Conservation (phyloP, 2,329 filamentous ascomycete genomes). For the Xylariaceae sp. region DNA sequence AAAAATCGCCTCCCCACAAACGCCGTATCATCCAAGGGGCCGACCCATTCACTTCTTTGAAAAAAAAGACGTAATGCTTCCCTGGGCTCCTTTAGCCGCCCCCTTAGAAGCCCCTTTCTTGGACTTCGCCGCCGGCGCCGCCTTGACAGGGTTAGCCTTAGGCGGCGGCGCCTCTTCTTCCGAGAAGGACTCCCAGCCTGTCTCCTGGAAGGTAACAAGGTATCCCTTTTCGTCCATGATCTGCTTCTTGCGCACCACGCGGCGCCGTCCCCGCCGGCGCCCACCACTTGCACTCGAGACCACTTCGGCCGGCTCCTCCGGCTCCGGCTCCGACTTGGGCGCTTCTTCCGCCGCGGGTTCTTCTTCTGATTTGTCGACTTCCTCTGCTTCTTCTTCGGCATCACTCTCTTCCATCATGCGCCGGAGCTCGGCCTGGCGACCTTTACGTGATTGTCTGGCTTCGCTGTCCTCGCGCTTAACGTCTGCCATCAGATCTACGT, state of each 20-base stretch:
- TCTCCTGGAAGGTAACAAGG: constrained; percentile 35
- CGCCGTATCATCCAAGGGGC: not conserved
- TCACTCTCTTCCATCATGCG: constrained; percentile 37
- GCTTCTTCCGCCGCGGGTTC: constrained; percentile 30
- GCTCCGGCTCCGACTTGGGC: constrained; percentile 25
- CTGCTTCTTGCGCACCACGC: constrained; percentile 34
- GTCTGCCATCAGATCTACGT: constrained; percentile 25
- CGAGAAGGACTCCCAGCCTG: constrained; percentile 36
- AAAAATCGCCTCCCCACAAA: not conserved
- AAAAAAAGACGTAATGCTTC: constrained; percentile 37
- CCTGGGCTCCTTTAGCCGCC: constrained; percentile 27
- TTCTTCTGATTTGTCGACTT: constrained; percentile 25
- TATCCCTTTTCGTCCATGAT: constrained; percentile 36
- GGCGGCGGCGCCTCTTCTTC: constrained; percentile 32
- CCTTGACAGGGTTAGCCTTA: constrained; percentile 24
- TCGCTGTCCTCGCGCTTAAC: constrained; percentile 25
- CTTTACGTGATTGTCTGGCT: constrained; percentile 26
- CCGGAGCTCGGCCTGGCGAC: constrained; percentile 31
- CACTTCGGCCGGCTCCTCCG: constrained; percentile 30
- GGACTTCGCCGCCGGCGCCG: constrained; percentile 23
- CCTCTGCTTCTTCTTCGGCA: constrained; percentile 28
- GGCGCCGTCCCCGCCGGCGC: constrained; percentile 31
- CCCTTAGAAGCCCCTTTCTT: constrained; percentile 30
- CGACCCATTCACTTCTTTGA: constrained; percentile 29
- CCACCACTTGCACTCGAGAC: constrained; percentile 30